Percentiles rank a stretch among this genome's conserved stretches.
Evolutionary conservation across 2,329 filamentous ascomycete species (phyloP).

Genomic region (Acarospora socialis): DNA sequence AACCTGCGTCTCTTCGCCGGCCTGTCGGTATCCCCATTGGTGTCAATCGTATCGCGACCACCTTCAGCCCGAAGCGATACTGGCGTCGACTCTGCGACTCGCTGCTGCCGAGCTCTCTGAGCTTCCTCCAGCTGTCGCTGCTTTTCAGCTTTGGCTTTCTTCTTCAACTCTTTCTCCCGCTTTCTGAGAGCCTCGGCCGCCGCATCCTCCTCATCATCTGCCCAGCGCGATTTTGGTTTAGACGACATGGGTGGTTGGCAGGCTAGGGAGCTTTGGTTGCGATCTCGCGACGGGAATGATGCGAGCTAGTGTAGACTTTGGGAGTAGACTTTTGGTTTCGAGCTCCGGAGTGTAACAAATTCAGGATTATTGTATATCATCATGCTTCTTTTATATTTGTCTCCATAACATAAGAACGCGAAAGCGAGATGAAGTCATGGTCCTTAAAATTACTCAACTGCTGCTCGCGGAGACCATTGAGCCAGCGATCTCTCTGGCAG

Average conservation of each 20-base stretch:
- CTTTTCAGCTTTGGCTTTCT: constrained; percentile 68
- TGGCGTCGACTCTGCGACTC: constrained; percentile 1
- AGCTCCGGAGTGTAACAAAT: too few relatives aligned
- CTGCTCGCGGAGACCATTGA: not conserved
- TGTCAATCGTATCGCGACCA: constrained; percentile 1
- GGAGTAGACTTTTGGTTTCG: too few relatives aligned
- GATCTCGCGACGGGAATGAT: too few relatives aligned
- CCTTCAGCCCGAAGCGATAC: not conserved
- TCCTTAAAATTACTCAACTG: too few relatives aligned
- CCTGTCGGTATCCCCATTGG: constrained; percentile 22
- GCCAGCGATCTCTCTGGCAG: too few relatives aligned
- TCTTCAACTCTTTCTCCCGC: constrained; percentile 79
- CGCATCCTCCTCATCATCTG: constrained; percentile 66
- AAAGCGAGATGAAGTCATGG: too few relatives aligned
- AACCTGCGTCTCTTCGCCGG: constrained; percentile 49
- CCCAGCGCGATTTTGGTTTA: constrained; percentile 68
- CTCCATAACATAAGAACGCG: too few relatives aligned
- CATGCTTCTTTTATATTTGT: too few relatives aligned
- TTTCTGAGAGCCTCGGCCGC: constrained; percentile 58
- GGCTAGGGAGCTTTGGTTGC: too few relatives aligned
- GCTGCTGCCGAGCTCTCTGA: constrained; percentile 10
- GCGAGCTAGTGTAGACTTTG: too few relatives aligned
- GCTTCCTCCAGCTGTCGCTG: constrained; percentile 50
- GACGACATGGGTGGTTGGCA: constrained; percentile 46
- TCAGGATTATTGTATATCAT: too few relatives aligned